Evolutionary conservation across 73 alveolate species (phyloP).

Genomic region (Paramecium octaurelia): DNA sequence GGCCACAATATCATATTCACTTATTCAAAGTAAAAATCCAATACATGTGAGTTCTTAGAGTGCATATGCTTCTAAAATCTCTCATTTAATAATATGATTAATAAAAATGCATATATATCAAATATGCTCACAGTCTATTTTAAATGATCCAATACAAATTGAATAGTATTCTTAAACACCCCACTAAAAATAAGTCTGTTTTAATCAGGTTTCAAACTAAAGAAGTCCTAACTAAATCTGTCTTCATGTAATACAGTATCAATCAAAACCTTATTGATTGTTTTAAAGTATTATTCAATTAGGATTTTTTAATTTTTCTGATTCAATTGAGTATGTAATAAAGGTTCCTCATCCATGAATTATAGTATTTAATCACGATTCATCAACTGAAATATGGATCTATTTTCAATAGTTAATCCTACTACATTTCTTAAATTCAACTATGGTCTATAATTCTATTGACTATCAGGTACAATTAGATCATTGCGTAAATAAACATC

Average conservation of each 20-base stretch:
- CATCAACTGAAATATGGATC: constrained; percentile 58
- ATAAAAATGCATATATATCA: constrained; percentile 43
- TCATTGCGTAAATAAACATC: constrained; percentile 52
- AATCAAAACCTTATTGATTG: constrained; percentile 41
- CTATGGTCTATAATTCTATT: neutral
- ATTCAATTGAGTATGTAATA: neutral
- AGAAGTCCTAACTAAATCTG: constrained; percentile 45
- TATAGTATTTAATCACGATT: constrained; percentile 44
- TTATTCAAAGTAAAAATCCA: constrained; percentile 52
- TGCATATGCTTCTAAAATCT: constrained; percentile 16
- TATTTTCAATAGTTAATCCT: constrained; percentile 12
- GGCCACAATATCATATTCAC: constrained; percentile 64
- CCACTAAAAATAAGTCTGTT: constrained; percentile 52
- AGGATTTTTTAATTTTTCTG: constrained; percentile 32
- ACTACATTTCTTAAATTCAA: constrained; percentile 51
- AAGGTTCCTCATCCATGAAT: constrained; percentile 51
- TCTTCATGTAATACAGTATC: constrained; percentile 43
- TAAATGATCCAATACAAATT: constrained; percentile 32
- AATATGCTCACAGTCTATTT: constrained; percentile 2
- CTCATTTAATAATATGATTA: constrained; percentile 51
- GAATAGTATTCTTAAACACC: constrained; percentile 47
- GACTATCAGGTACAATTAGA: constrained; percentile 31
- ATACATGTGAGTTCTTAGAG: neutral
- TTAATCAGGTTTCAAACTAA: constrained; percentile 49
- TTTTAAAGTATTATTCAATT: constrained; percentile 32